Percentiles rank a stretch among this genome's conserved stretches.
These are phyloP conservation scores for Evansstolkia leycettana DNA, from an alignment of 495 filamentous ascomycete genomes.

Conservation along the genomic window DNA sequence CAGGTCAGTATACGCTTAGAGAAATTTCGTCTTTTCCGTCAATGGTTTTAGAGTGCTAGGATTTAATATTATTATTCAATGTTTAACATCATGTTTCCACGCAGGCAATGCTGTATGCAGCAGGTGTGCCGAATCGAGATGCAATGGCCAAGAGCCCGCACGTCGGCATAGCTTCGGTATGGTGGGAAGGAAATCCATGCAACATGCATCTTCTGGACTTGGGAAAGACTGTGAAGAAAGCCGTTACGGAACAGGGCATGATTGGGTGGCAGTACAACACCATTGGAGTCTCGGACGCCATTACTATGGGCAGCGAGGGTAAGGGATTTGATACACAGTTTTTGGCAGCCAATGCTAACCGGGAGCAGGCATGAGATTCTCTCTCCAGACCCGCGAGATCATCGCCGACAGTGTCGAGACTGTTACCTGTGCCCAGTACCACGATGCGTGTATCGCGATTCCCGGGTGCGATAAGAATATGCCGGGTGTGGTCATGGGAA, in stretches of 20 bases:
- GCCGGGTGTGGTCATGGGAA: conserved; percentile 77
- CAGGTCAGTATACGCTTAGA: conserved; percentile 43
- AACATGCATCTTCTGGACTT: conserved; percentile 70
- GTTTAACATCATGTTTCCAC: background rate
- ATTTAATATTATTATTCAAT: background rate
- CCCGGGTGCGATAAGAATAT: conserved; percentile 99
- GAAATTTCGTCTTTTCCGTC: too few relatives aligned
- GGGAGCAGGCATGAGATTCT: conserved; percentile 78
- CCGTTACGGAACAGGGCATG: conserved; percentile 72
- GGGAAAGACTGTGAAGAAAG: conserved; percentile 79
- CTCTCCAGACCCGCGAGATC: conserved; percentile 86
- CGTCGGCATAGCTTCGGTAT: conserved; percentile 79
- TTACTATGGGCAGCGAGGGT: conserved; percentile 96
- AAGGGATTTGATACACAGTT: conserved; percentile 5
- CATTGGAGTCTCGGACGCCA: conserved; percentile 84
- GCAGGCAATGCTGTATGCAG: conserved; percentile 92
- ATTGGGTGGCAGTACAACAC: conserved; percentile 92
- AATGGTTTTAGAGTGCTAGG: too few relatives aligned
- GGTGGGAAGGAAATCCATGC: conserved; percentile 98
- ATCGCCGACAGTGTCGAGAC: conserved; percentile 95
- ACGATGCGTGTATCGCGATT: conserved; percentile 91
- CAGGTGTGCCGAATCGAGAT: conserved; percentile 71
- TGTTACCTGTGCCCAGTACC: conserved; percentile 73
- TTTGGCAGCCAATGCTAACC: background rate
- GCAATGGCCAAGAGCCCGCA: conserved; percentile 87